These are phyloP conservation scores for Coemansia sp. DNA, from an alignment of 192 early-diverging fungal genomes.

Conservation along the genomic window DNA sequence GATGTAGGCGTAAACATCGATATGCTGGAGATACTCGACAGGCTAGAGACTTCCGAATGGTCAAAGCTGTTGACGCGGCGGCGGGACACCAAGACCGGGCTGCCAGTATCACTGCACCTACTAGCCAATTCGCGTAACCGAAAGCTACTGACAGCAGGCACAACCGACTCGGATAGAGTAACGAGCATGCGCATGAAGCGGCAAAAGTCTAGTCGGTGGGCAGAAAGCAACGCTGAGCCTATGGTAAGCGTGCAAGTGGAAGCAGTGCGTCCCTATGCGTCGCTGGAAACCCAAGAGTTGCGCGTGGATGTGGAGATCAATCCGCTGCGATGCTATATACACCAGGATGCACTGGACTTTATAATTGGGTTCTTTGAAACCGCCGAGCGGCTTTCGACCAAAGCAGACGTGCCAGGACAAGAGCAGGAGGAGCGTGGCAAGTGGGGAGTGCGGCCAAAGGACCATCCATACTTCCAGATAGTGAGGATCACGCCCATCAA, in stretches of 20 bases:
- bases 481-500: conserved; percentile 72
- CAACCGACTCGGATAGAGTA: conserved; percentile 40
- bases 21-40: conserved; percentile 48
- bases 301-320: conserved; percentile 62
- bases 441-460: conserved; percentile 8
- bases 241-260: conserved; percentile 44
- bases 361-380: conserved; percentile 73
- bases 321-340: conserved; percentile 84
- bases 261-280: conserved; percentile 47
- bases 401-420: not conserved
- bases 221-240: conserved; percentile 37
- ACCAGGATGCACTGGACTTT: conserved; percentile 90
- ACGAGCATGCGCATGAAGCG: conserved; percentile 34
- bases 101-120: conserved; percentile 40
- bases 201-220: conserved; percentile 40
- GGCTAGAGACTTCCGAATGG: conserved; percentile 53
- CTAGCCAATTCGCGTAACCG: conserved; percentile 46
- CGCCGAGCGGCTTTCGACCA: conserved; percentile 16
- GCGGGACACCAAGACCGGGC: conserved; percentile 42
- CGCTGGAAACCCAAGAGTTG: conserved; percentile 39
- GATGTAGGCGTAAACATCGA: conserved; percentile 37
- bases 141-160: conserved; percentile 43
- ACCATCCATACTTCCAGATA: conserved; percentile 55
- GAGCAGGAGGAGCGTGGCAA: conserved; percentile 6
- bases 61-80: conserved; percentile 52